Base-by-base conservation (phyloP, 2,329 filamentous ascomycete genomes). In the Sordariomycetes sp. region DNA sequence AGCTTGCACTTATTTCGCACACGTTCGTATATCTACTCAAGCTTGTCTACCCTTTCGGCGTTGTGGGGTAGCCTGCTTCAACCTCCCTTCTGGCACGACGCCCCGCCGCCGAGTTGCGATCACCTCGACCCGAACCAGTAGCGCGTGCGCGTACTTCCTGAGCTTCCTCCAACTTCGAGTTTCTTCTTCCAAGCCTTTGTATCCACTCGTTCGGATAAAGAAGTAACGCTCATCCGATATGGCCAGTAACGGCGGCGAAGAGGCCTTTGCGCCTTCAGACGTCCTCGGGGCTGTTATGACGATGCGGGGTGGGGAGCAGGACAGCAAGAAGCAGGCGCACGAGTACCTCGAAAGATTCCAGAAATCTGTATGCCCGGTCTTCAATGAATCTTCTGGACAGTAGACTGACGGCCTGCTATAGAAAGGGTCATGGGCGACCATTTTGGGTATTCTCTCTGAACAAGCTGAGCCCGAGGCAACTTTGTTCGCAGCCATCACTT, bases 271-370 rank as follows among this genome's bases (percentile, higher is more conserved):
- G 61, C 84, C 86, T 42, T 59, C 64, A 30, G 67, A 70, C 53
- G 86, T 98, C 47, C 71, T 96, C 49, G 79, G 82, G 47, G 92
- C 90, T 42, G 80, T 96, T 62, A 75, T 80, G 54, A 92, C 88
- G 43, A 94, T 98, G 88, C 81, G 87, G 55, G 84, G 82, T 61
- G 82, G 79, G 46, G 79, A 90, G 53, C 75, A 82, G 51, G 73
- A 82, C 45, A 77, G 84, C 54, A 96, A 96, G 68, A 81, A 82
- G 57, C 82, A 87, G 59, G 88, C 86, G 39, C 88, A 95, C 55
- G 79, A 90, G 55, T 98, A 82, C 57, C 71, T 98, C 40, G 85
- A 94, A 63, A 80, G 78, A 48, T 98, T 96, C 63, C 92, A 98
- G 73, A 98, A 98, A 76, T 96, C 92, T 59, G 90, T 94, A 61